These are phyloP conservation scores for Dalbergia cochinchinensis DNA, from an alignment of 306 rosid species.

Conservation along the genomic window DNA sequence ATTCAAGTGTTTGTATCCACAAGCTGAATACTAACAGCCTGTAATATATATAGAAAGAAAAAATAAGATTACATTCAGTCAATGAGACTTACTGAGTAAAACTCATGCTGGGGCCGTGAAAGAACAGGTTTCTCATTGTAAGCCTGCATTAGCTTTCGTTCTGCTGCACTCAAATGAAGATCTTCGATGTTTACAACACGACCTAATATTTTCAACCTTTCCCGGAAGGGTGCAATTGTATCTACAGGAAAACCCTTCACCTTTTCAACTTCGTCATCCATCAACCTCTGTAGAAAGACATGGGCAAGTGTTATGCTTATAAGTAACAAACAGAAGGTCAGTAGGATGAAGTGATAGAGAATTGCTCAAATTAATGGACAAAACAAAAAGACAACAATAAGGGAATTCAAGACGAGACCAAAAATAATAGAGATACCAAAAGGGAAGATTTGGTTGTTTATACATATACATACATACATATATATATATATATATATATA, in stretches of 20 bases:
- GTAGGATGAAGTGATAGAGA: slow-evolving; percentile 10
- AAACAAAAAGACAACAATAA: background rate
- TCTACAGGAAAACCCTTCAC: slow-evolving; percentile 92
- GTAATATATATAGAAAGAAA: background rate
- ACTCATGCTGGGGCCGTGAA: slow-evolving; percentile 98
- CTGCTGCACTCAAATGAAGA: slow-evolving; percentile 85
- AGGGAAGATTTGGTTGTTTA: slow-evolving; percentile 28
- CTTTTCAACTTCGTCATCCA: slow-evolving; percentile 93
- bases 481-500: background rate
- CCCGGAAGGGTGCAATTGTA: slow-evolving; percentile 75
- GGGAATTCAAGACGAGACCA: background rate
- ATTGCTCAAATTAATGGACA: slow-evolving; percentile 36
- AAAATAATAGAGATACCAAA: background rate
- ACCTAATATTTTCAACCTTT: slow-evolving; percentile 93
- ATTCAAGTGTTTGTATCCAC: slow-evolving; percentile 19
- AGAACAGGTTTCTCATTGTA: slow-evolving; percentile 99
- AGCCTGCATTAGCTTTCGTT: slow-evolving; percentile 93
- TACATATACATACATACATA: too few relatives aligned
- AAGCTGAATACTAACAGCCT: background rate
- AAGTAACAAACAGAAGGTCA: slow-evolving; percentile 31
- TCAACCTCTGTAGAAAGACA: slow-evolving; percentile 65
- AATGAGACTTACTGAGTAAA: slow-evolving; percentile 68
- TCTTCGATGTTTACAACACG: slow-evolving; percentile 89
- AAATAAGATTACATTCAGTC: background rate
- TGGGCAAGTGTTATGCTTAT: slow-evolving; percentile 19